phyloP scores from a whole-genome alignment of 2,329 filamentous ascomycete genomes.

The Sporothrix sp. region DNA sequence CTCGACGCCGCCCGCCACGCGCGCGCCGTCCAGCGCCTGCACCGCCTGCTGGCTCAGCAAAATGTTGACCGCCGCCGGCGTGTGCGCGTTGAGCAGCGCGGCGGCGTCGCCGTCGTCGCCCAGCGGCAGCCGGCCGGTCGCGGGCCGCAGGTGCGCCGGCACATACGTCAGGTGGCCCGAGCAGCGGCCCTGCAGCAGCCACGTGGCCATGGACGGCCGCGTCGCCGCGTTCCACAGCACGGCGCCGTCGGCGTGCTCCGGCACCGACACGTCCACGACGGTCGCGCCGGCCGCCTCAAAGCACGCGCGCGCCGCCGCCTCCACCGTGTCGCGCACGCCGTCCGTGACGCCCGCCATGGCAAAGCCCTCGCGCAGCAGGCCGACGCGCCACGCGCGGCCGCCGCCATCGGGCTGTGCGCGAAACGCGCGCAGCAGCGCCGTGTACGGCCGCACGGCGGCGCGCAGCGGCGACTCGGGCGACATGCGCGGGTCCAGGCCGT shows the following conservation, averaged over 20 bases:
- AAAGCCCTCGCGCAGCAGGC: slow-evolving; percentile 36
- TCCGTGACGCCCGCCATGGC: slow-evolving; percentile 27
- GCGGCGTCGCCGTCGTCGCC: slow-evolving; percentile 27
- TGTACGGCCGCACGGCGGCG: slow-evolving; percentile 25
- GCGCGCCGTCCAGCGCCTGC: not conserved
- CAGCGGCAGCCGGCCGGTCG: slow-evolving; percentile 24
- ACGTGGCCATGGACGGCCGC: slow-evolving; percentile 24
- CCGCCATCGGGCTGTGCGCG: slow-evolving; percentile 10
- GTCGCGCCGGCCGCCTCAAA: slow-evolving; percentile 33
- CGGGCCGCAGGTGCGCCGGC: slow-evolving; percentile 24
- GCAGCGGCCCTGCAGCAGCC: slow-evolving; percentile 22
- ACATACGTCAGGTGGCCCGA: slow-evolving; percentile 25
- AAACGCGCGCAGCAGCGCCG: slow-evolving; percentile 19
- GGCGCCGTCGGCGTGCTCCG: slow-evolving; percentile 36
- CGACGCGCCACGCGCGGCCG: slow-evolving; percentile 30
- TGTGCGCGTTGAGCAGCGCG: slow-evolving; percentile 31
- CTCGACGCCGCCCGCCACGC: slow-evolving; percentile 24
- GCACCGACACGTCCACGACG: slow-evolving; percentile 36
- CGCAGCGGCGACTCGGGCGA: slow-evolving; percentile 31
- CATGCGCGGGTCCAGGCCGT: slow-evolving; percentile 38
- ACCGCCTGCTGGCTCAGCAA: slow-evolving; percentile 29
- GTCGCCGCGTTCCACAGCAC: slow-evolving; percentile 39
- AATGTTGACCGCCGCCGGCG: slow-evolving; percentile 36
- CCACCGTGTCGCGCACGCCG: slow-evolving; percentile 29
- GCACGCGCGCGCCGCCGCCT: slow-evolving; percentile 25